These are phyloP conservation scores for Drechslerella dactyloides DNA, from an alignment of 2,329 filamentous ascomycete genomes.

Conservation along the genomic window DNA sequence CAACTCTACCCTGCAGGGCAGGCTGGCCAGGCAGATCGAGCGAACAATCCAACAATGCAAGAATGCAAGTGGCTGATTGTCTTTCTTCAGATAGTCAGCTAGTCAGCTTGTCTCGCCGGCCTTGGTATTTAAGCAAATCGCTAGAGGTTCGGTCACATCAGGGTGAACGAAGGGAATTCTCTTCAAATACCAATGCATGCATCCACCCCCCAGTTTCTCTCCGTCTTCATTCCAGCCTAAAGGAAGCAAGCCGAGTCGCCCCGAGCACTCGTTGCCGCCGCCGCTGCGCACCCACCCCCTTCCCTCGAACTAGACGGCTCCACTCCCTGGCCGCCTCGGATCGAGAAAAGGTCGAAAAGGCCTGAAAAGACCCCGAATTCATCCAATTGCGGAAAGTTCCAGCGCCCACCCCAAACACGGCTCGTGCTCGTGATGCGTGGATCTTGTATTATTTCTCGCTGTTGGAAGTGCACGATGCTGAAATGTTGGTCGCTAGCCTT, in stretches of 20 bases:
- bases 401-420: not conserved
- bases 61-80: constrained; percentile 2
- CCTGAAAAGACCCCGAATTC: not conserved
- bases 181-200: too few relatives aligned
- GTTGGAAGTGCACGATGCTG: too few relatives aligned
- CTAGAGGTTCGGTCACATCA: not conserved
- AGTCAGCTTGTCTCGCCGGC: not conserved
- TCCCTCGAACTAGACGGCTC: too few relatives aligned
- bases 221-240: not conserved
- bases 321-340: too few relatives aligned
- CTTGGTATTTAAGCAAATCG: constrained; percentile 3
- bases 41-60: not conserved
- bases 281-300: too few relatives aligned
- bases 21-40: not conserved
- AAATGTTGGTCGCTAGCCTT: too few relatives aligned
- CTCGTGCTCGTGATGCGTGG: not conserved
- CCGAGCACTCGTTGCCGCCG: not conserved
- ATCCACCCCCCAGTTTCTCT: not conserved
- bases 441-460: not conserved
- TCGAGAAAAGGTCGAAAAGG: too few relatives aligned
- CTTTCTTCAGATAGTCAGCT: not conserved
- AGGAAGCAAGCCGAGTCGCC: not conserved
- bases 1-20: not conserved
- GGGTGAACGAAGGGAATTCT: too few relatives aligned
- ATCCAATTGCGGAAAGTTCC: constrained; percentile 1